These are phyloP conservation scores for Rhipidocladum racemiflorum DNA, from an alignment of 176 grass and related monocot species.

Conservation along the genomic window DNA sequence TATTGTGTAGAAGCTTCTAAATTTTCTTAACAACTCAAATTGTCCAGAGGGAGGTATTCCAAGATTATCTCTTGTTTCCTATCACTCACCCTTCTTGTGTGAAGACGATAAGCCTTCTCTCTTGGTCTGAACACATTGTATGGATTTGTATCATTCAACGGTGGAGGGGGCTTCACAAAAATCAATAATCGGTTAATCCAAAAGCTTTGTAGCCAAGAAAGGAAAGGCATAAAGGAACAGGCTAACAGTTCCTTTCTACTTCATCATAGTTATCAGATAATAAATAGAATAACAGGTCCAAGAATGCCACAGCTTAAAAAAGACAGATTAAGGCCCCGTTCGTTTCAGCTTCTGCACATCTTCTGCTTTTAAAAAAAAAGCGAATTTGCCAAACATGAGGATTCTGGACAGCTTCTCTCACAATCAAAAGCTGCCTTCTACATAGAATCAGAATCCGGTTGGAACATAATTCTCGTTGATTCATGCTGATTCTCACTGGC, in stretches of 20 bases:
- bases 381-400: no score
- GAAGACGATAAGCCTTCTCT: conserved; percentile 74
- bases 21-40: background rate
- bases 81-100: conserved; percentile 75
- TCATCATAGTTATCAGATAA: background rate
- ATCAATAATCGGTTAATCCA: conserved; percentile 37
- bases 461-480: no score
- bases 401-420: no score
- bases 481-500: no score
- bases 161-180: conserved; percentile 62
- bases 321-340: background rate
- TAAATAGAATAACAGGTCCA: background rate
- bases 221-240: background rate
- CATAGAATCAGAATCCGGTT: no score
- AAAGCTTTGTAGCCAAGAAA: background rate
- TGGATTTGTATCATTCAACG: conserved; percentile 81
- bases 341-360: no score
- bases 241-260: background rate
- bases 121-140: conserved; percentile 96
- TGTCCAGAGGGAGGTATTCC: background rate
- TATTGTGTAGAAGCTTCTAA: background rate
- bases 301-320: background rate
- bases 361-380: no score
- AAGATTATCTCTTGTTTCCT: background rate
- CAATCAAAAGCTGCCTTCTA: no score